Evolutionary conservation across 176 grass and related monocot genomes (phyloP), one percentile per base, ranked within the genome.

Genomic region (Raddia distichophylla): DNA sequence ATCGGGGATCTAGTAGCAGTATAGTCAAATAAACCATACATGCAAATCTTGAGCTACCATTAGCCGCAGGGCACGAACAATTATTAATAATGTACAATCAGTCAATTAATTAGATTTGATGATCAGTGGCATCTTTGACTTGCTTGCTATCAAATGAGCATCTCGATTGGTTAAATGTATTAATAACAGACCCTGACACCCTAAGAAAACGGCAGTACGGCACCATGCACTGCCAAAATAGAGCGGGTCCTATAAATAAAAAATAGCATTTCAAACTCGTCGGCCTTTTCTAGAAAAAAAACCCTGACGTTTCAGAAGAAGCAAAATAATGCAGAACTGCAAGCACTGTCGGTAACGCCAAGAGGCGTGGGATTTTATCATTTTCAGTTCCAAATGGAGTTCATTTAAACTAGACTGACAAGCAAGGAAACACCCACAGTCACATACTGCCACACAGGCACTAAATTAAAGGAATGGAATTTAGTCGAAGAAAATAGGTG

Each of bases 71-170:
- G 35, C 32, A 43, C 5, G 17, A 74, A 3, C 7, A 73, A 15
- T 63, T 73, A 57, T 19, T 53, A 47, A 82, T 4, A 69, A 2
- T 14, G 7, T 16, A 27, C 34, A 67, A 10, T 43, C 67, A 42
- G 3, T 44, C 40, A 44, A 69, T 2, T 44, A 27, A 10, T 55
- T 59, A 5, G 59, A 57, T 68, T 45, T 66, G 16, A 44, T 27
- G 17, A 68, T 57, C 6, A 57, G 13, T 8, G 10, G 53, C 8
- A 80, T 20, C 19, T 13, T 68, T 80, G 11, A 44, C 57, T 55
- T 51, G 61, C 75, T 37, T 74, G 50, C 8, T 27, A 79, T 85
- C 45, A 54, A 18, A 62, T 85, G 34, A 18, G n/a, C 56, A 57
- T 59, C 33, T 27, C 46, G 64, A 5, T 7, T 51, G 33, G 53